Base-by-base conservation (phyloP, 1,284 basidiomycete species). In the Vanrija sp. region DNA sequence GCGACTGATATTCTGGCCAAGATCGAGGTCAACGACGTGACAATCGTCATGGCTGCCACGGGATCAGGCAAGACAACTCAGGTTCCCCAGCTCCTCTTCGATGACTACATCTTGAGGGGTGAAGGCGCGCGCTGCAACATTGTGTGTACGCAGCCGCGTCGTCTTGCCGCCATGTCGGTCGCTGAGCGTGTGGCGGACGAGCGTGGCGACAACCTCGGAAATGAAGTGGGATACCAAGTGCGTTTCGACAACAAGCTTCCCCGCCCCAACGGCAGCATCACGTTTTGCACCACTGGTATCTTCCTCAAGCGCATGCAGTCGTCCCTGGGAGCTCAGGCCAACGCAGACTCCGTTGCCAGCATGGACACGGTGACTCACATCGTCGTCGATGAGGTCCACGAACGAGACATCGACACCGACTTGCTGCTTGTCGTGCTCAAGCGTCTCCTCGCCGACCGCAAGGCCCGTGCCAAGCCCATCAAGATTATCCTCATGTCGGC, bases 31-130 rank as follows among this genome's bases (percentile, higher is more conserved):
- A 86, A 96, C 73, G 88, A 93, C 38, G 89, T 97, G 54, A 91
- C 89, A 10, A 88, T 98, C 60, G 86, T 89, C 64, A 92, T 95
- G 89, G 94, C 93, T 25, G 87, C 91, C 2, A 97, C 94, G 1
- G 93, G 94, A 43, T 96, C 91, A 0, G 94, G 94, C 9, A 97
- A 97, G 78, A 96, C 93, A 8, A 97, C 94, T 0, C 94, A 98
- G 72, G 85, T 97, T 39, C 94, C 94, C 3, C 94, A 97, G 75
- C 81, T 97, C 48, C 85, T 97, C 59, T 83, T 98, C 48, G 93
- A 98, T 69, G 83, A 89, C 49, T 87, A 82, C 69, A 94, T 93
- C 63, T 81, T 87, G 28, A 80, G 81, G 34, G 88, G 86, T 26
- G 80, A 89, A 57, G 94, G 94, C 15, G 86, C 89, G 1, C 78